Conservation (phyloP, 2,329 filamentous ascomycete species). For the Cladosporium sp. region DNA sequence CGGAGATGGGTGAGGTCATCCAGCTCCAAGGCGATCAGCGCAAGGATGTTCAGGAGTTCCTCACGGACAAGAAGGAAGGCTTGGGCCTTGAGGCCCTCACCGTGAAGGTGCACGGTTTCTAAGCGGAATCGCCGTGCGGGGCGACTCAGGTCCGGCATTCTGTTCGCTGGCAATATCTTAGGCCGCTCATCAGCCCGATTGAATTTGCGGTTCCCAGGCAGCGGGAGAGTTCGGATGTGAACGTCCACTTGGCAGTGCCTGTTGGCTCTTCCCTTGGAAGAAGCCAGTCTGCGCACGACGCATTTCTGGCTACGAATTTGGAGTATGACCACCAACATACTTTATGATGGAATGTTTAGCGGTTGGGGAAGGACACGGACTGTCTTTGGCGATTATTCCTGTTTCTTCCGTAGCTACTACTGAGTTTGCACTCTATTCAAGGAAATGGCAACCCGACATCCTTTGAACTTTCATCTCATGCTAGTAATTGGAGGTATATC, state of each 20-base stretch:
- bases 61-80: slow-evolving; percentile 91
- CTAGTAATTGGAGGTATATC: background rate
- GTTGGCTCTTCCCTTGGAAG: background rate
- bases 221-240: slow-evolving; percentile 3
- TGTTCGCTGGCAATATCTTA: slow-evolving; percentile 7
- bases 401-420: slow-evolving; percentile 7
- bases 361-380: slow-evolving; percentile 7
- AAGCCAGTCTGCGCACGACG: background rate
- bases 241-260: slow-evolving; percentile 1
- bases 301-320: slow-evolving; percentile 11
- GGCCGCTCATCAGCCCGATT: slow-evolving; percentile 10
- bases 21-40: slow-evolving; percentile 99
- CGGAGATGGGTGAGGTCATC: slow-evolving; percentile 98
- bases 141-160: slow-evolving; percentile 1
- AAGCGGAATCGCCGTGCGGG: slow-evolving; percentile 12
- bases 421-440: slow-evolving; percentile 6
- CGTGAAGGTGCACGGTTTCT: slow-evolving; percentile 67
- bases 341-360: slow-evolving; percentile 10
- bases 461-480: too few species aligned
- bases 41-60: slow-evolving; percentile 96
- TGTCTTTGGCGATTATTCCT: slow-evolving; percentile 8
- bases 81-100: slow-evolving; percentile 91
- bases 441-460: background rate
- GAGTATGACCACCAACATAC: slow-evolving; percentile 6
- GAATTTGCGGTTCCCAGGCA: slow-evolving; percentile 7